These are phyloP conservation scores for Musa troglodytarum DNA, from an alignment of 176 grass and related monocot species.

Conservation along the genomic window DNA sequence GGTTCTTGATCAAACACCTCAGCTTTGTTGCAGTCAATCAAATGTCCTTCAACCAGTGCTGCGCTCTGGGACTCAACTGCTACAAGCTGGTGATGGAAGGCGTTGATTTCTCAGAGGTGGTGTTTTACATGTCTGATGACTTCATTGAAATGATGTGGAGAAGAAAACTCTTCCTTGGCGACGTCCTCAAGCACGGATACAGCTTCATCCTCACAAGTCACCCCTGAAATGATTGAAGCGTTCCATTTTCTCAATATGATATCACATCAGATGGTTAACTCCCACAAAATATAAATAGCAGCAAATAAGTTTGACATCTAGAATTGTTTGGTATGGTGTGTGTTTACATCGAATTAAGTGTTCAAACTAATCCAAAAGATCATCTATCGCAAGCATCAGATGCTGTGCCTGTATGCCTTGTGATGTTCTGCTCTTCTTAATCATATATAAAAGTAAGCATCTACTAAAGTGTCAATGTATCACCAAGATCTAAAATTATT, in stretches of 20 bases:
- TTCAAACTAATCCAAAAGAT: too few species aligned
- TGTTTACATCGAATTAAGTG: too few species aligned
- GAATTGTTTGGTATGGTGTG: too few species aligned
- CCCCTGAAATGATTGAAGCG: too few species aligned
- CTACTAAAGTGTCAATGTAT: too few species aligned
- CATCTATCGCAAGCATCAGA: too few species aligned
- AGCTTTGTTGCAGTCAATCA: slow-evolving; percentile 48
- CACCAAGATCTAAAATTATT: too few species aligned
- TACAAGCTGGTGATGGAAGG: slow-evolving; percentile 1
- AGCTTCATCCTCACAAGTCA: slow-evolving; percentile 37
- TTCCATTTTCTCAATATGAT: background rate
- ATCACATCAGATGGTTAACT: background rate
- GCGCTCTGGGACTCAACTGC: slow-evolving; percentile 40
- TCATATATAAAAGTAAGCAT: too few species aligned
- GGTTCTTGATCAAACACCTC: slow-evolving; percentile 43
- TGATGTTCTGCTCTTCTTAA: too few species aligned
- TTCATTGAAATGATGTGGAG: slow-evolving; percentile 86
- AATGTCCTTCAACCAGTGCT: slow-evolving; percentile 27
- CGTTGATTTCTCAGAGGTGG: slow-evolving; percentile 54
- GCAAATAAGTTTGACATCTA: too few species aligned
- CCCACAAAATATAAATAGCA: background rate
- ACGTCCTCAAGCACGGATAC: slow-evolving; percentile 41
- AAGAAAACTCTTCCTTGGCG: slow-evolving; percentile 48
- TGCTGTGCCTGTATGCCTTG: too few species aligned
- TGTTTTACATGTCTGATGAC: slow-evolving; percentile 63